A percentile compares a stretch with the other conserved stretches of the same genome.
These are phyloP conservation scores for Aspergillus ibericus DNA, from an alignment of 2,329 filamentous ascomycete species.

Conservation along the genomic window DNA sequence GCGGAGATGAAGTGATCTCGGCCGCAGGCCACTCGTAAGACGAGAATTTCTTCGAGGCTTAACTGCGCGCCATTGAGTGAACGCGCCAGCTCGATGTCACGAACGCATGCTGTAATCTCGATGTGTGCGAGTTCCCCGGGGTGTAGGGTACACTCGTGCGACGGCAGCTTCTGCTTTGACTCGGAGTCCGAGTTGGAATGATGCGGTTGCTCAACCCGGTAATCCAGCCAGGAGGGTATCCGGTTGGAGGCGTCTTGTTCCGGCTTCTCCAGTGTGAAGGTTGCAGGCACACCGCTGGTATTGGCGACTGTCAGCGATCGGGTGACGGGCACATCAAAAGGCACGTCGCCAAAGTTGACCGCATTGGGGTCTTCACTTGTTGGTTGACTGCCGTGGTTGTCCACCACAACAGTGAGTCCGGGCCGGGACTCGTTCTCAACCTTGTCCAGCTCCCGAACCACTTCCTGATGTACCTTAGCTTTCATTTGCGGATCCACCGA, in stretches of 20 bases:
- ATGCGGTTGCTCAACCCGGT: conserved; percentile 61
- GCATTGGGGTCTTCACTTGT: conserved; percentile 52
- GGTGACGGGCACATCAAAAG: conserved; percentile 65
- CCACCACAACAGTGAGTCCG: conserved; percentile 77
- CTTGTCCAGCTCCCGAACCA: conserved; percentile 83
- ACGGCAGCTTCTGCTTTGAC: conserved; percentile 26
- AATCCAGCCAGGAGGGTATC: conserved; percentile 67
- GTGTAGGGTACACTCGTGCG: conserved; percentile 65
- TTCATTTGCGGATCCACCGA: conserved; percentile 83
- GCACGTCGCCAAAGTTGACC: conserved; percentile 76
- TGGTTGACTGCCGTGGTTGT: conserved; percentile 48
- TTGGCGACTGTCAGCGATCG: conserved; percentile 83
- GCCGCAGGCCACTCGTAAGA: conserved; percentile 79
- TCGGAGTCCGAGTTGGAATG: conserved; percentile 31
- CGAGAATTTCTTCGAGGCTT: conserved; percentile 78
- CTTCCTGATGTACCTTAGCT: conserved; percentile 78
- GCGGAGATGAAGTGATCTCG: conserved; percentile 90
- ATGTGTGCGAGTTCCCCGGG: conserved; percentile 81
- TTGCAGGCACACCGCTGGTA: conserved; percentile 78
- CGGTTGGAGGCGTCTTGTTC: conserved; percentile 47
- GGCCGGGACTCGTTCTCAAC: conserved; percentile 89
- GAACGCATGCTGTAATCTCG: conserved; percentile 66
- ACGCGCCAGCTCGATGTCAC: conserved; percentile 62
- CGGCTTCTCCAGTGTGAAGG: conserved; percentile 75
- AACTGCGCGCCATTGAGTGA: conserved; percentile 68